phyloP scores from a whole-genome alignment of 2,329 filamentous ascomycete species.

The Phialophora verrucosa region DNA sequence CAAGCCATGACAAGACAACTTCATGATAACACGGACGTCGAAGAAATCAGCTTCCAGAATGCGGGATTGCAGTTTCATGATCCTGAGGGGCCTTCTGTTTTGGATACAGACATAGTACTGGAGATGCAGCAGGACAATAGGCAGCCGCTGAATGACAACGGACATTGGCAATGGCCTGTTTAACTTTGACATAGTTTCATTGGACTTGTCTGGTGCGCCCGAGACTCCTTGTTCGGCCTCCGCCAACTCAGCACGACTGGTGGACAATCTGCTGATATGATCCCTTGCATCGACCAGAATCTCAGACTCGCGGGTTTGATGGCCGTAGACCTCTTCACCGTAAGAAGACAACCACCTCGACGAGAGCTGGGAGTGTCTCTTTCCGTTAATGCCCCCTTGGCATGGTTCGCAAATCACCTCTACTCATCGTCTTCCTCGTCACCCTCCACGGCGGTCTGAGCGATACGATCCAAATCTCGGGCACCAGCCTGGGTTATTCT shows the following conservation, averaged over 20 bases:
- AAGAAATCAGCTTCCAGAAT: not conserved
- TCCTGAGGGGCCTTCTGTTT: not conserved
- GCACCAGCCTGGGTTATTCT: constrained; percentile 97
- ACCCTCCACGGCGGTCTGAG: constrained; percentile 77
- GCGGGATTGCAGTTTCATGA: not conserved
- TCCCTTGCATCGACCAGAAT: not conserved
- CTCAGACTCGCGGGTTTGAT: not conserved
- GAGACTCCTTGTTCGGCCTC: constrained; percentile 26
- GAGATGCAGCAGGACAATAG: not conserved
- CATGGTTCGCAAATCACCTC: constrained; percentile 17
- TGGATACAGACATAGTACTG: not conserved
- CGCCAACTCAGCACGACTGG: constrained; percentile 10
- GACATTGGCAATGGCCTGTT: constrained; percentile 1
- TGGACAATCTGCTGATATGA: constrained; percentile 12
- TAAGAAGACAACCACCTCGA: not conserved
- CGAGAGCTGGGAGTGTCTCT: not conserved
- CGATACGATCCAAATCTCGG: constrained; percentile 97
- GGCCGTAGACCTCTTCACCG: not conserved
- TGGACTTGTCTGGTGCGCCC: constrained; percentile 25
- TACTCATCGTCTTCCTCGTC: constrained; percentile 68
- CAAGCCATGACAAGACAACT: not conserved
- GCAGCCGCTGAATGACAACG: not conserved
- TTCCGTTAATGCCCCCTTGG: constrained; percentile 3
- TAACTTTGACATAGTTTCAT: constrained; percentile 34
- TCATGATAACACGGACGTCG: not conserved